These are phyloP conservation scores for Scenedesmus sp. DNA, from an alignment of 163 green algal species.

Conservation along the genomic window DNA sequence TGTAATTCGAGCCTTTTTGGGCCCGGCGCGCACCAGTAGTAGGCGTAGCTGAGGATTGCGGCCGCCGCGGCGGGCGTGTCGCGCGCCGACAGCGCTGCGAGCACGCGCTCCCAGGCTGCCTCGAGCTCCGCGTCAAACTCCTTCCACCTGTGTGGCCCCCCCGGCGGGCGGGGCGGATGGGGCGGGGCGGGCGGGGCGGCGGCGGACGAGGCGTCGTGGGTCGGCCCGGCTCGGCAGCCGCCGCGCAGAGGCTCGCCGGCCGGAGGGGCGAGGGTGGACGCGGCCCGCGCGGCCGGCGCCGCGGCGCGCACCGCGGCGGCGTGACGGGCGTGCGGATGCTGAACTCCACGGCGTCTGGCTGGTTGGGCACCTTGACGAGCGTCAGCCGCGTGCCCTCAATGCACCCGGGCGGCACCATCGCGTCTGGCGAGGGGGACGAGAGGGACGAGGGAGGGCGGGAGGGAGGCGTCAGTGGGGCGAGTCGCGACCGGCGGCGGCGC, in stretches of 20 bases:
- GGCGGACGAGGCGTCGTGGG: too few species aligned
- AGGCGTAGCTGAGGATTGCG: slow-evolving; percentile 31
- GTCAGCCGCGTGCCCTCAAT: slow-evolving; percentile 88
- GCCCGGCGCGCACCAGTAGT: too few species aligned
- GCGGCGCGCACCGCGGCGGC: slow-evolving; percentile 65
- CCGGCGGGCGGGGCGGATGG: too few species aligned
- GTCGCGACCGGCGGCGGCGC: neutral
- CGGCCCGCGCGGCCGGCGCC: too few species aligned
- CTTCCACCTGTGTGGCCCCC: slow-evolving; percentile 70
- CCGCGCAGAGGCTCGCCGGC: too few species aligned
- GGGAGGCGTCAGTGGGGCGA: too few species aligned
- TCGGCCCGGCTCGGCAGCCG: too few species aligned
- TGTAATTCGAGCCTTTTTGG: too few species aligned
- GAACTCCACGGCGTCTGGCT: slow-evolving; percentile 88
- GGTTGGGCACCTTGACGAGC: slow-evolving; percentile 68
- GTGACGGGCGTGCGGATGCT: slow-evolving; percentile 93
- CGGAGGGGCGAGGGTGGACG: too few species aligned
- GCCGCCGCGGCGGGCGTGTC: slow-evolving; percentile 10
- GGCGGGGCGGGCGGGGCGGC: too few species aligned
- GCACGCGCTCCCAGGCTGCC: slow-evolving; percentile 67
- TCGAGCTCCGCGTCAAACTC: slow-evolving; percentile 88
- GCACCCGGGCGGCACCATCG: slow-evolving; percentile 10
- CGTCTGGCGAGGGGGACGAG: neutral
- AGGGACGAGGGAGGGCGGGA: too few species aligned
- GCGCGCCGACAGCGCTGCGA: slow-evolving; percentile 59